Percentiles rank a stretch among this genome's conserved stretches.
These are phyloP conservation scores for Isabelozyma pseudorhagii DNA, from an alignment of 805 yeast genomes.

Conservation along the genomic window DNA sequence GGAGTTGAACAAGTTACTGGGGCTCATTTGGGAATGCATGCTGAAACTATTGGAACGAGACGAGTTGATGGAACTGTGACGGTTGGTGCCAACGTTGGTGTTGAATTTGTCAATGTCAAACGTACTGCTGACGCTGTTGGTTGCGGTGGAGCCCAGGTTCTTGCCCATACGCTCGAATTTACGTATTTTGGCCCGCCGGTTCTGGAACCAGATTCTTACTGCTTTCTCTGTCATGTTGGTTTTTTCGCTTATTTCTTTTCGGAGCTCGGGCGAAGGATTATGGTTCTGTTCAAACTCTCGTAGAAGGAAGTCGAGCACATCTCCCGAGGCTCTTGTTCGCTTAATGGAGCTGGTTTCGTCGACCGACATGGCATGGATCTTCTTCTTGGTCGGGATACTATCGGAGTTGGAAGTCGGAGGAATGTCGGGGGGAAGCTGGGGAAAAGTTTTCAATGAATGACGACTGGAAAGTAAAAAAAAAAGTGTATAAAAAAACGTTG, in stretches of 20 bases:
- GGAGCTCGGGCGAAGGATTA: conserved; percentile 69
- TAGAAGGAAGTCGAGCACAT: conserved; percentile 64
- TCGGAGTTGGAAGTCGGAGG: no score
- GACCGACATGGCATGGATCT: conserved; percentile 12
- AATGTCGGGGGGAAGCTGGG: no score
- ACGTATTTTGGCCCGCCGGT: conserved; percentile 74
- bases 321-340: conserved; percentile 77
- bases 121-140: not conserved
- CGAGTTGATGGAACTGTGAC: conserved; percentile 13
- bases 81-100: conserved; percentile 1
- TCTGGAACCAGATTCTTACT: conserved; percentile 92
- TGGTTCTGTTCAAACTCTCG: conserved; percentile 69
- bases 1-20: conserved; percentile 1
- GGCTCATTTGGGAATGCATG: conserved; percentile 7
- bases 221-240: conserved; percentile 86
- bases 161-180: conserved; percentile 54
- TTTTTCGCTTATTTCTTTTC: conserved; percentile 65
- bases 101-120: not conserved
- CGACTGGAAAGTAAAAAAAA: no score
- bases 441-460: no score
- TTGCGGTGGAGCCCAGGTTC: not conserved
- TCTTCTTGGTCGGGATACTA: no score
- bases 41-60: conserved; percentile 17
- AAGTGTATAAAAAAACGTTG: no score
- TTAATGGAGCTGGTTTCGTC: conserved; percentile 30